phyloP scores from a whole-genome alignment of 306 rosid species.

The Pyrus betulifolia region DNA sequence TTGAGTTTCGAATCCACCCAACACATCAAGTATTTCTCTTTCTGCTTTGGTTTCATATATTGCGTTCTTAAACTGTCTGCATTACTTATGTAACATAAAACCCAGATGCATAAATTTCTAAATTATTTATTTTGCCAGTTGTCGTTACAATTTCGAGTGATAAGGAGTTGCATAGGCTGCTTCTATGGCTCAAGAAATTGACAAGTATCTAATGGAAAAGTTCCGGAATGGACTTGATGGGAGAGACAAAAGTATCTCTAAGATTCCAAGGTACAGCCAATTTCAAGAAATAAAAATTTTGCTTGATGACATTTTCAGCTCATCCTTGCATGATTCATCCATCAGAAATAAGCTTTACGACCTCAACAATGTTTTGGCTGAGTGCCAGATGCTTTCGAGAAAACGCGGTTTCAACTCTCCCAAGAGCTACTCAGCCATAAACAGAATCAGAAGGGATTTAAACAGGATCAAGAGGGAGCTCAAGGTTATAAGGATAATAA shows the following conservation, averaged over 20 bases:
- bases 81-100: too few relatives aligned
- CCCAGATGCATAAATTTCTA: too few relatives aligned
- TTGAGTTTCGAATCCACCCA: not conserved
- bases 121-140: not conserved
- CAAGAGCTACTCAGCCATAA: not conserved
- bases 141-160: not conserved
- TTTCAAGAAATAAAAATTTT: not conserved
- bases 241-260: not conserved
- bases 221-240: not conserved
- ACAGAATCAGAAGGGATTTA: not conserved
- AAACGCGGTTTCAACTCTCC: not conserved
- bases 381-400: not conserved
- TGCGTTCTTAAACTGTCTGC: too few relatives aligned
- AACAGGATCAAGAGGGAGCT: not conserved
- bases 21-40: not conserved
- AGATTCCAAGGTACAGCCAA: not conserved
- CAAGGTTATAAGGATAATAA: not conserved
- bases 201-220: not conserved
- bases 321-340: not conserved
- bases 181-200: conserved; percentile 13
- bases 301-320: not conserved
- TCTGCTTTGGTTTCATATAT: not conserved
- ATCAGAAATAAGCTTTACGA: not conserved
- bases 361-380: conserved; percentile 4
- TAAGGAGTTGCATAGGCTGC: not conserved